Evolutionary conservation across 2,329 filamentous ascomycete genomes (phyloP).

Genomic region (Epichloe typhina): DNA sequence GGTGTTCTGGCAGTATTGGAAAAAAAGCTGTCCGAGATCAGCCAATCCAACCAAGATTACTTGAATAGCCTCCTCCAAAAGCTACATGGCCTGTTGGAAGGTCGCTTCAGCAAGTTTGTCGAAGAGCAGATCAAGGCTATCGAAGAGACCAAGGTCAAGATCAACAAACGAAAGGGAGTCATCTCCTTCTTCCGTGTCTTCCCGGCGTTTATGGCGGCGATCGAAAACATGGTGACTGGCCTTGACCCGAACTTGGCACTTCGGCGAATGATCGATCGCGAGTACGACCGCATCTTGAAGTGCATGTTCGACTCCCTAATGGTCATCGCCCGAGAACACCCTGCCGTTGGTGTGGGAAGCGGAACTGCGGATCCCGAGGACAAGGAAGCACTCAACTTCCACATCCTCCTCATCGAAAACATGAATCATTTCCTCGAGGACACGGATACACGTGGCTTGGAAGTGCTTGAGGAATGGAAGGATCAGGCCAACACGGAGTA

Average conservation of each 20-base stretch:
- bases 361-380: constrained; percentile 56
- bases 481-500: constrained; percentile 66
- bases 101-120: constrained; percentile 74
- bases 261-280: constrained; percentile 67
- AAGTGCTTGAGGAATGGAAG: constrained; percentile 73
- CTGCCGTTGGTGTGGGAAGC: constrained; percentile 29
- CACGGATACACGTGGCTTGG: constrained; percentile 60
- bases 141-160: constrained; percentile 96
- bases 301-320: constrained; percentile 96
- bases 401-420: constrained; percentile 94
- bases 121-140: constrained; percentile 93
- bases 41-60: constrained; percentile 89
- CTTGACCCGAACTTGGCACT: constrained; percentile 46
- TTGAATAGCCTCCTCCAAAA: constrained; percentile 68
- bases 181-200: constrained; percentile 93
- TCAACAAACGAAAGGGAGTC: constrained; percentile 95
- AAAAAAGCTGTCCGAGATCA: constrained; percentile 59
- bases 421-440: constrained; percentile 97
- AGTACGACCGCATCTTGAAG: constrained; percentile 79
- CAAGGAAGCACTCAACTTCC: constrained; percentile 93
- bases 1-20: constrained; percentile 74
- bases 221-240: constrained; percentile 69
- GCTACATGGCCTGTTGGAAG: constrained; percentile 59
- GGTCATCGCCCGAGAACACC: constrained; percentile 72
- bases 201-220: constrained; percentile 66